These are phyloP conservation scores for Botryosphaeria dothidea DNA, from an alignment of 2,329 filamentous ascomycete genomes.

Conservation along the genomic window DNA sequence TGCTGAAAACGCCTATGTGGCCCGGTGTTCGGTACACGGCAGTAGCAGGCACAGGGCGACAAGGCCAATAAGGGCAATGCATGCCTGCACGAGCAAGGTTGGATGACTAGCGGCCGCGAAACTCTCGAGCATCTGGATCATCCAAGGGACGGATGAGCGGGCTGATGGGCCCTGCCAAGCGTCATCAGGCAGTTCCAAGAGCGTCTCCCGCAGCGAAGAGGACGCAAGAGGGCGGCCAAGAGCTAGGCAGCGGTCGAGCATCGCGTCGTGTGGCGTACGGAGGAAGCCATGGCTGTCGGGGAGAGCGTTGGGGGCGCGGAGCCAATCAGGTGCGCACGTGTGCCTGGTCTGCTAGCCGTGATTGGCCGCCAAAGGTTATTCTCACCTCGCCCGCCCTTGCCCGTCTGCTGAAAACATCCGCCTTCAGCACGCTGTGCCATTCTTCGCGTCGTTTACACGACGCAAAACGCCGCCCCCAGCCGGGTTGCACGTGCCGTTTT, in stretches of 20 bases:
- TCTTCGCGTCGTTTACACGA: not conserved
- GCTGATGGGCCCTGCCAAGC: not conserved
- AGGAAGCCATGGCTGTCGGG: not conserved
- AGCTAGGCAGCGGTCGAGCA: not conserved
- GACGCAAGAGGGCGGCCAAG: constrained; percentile 3
- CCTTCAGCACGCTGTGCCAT: not conserved
- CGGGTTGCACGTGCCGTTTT: not conserved
- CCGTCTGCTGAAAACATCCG: not conserved
- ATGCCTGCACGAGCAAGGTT: constrained; percentile 13
- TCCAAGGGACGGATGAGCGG: not conserved
- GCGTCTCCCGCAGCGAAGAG: not conserved
- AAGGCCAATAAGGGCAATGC: not conserved
- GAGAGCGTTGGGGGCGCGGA: not conserved
- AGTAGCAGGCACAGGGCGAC: not conserved
- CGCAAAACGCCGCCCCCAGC: not conserved
- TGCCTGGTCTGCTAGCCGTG: not conserved
- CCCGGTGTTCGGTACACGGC: constrained; percentile 1
- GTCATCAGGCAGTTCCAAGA: not conserved
- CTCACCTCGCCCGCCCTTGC: not conserved
- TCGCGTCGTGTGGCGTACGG: constrained; percentile 8
- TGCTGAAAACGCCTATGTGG: constrained; percentile 9
- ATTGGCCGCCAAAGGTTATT: not conserved
- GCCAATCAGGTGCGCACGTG: constrained; percentile 4
- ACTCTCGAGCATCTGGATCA: not conserved
- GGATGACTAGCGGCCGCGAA: constrained; percentile 1